phyloP scores from a whole-genome alignment of 139 green algal genomes.

The Chlorella sp. region DNA sequence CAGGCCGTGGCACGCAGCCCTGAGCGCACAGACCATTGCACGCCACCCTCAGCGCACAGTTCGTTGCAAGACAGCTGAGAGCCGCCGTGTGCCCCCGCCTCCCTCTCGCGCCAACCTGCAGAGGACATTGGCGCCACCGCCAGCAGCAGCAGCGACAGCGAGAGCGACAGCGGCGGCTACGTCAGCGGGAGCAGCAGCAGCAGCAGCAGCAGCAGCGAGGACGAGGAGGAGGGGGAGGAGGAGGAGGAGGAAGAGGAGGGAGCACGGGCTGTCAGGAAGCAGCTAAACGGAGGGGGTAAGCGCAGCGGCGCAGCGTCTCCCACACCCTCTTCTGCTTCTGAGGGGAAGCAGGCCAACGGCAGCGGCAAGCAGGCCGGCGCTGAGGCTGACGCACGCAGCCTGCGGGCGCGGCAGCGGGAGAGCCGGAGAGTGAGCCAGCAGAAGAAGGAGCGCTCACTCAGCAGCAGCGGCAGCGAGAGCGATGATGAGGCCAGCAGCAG shows the following conservation, averaged over 20 bases:
- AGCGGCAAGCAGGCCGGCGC: background rate
- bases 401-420: background rate
- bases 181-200: background rate
- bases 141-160: constrained; percentile 1
- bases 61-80: no score
- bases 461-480: constrained; percentile 18
- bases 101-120: no score
- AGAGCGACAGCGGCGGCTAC: background rate
- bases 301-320: background rate
- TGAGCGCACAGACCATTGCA: no score
- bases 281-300: no score
- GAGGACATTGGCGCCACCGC: constrained; percentile 7
- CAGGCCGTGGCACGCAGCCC: no score
- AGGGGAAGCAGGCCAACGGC: background rate
- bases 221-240: background rate
- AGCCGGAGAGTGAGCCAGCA: background rate
- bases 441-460: background rate
- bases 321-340: background rate
- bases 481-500: constrained; percentile 3
- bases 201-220: background rate
- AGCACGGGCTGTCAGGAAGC: no score
- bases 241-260: background rate
- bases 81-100: no score
- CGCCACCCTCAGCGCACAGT: no score
- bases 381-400: background rate